Evolutionary conservation across 257 asterid species (phyloP).

Genomic region (Fraxinus quadrangulata): DNA sequence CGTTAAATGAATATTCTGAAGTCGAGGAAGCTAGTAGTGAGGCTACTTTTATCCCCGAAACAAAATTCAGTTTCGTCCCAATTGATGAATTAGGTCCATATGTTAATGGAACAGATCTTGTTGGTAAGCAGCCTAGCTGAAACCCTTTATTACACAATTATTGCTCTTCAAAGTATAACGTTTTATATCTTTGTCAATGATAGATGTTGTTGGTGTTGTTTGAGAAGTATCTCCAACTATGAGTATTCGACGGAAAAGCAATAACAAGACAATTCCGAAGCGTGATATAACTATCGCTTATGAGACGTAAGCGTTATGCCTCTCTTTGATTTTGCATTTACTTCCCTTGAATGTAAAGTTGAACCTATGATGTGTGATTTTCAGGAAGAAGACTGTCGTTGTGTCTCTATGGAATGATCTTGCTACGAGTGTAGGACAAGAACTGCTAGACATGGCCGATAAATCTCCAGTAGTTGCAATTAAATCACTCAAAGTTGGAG

Average conservation of each 20-base stretch:
- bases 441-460: constrained; percentile 76
- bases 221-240: constrained; percentile 75
- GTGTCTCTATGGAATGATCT: constrained; percentile 67
- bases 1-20: constrained; percentile 75
- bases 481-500: constrained; percentile 87
- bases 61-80: constrained; percentile 69
- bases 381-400: constrained; percentile 79
- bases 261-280: constrained; percentile 77
- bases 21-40: constrained; percentile 77
- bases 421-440: constrained; percentile 61
- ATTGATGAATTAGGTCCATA: constrained; percentile 91
- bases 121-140: constrained; percentile 51
- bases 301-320: constrained; percentile 55
- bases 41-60: constrained; percentile 71
- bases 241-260: constrained; percentile 79
- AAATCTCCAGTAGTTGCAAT: constrained; percentile 90
- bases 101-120: constrained; percentile 82
- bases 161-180: constrained; percentile 9
- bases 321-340: background rate
- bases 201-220: constrained; percentile 94
- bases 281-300: constrained; percentile 95
- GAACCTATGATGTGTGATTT: constrained; percentile 3
- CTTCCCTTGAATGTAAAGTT: background rate
- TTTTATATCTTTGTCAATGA: constrained; percentile 4
- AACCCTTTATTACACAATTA: background rate